Evolutionary conservation across 1,284 basidiomycete species (phyloP), one percentile per base, ranked within the genome.

Genomic region (Schizophyllum commune): DNA sequence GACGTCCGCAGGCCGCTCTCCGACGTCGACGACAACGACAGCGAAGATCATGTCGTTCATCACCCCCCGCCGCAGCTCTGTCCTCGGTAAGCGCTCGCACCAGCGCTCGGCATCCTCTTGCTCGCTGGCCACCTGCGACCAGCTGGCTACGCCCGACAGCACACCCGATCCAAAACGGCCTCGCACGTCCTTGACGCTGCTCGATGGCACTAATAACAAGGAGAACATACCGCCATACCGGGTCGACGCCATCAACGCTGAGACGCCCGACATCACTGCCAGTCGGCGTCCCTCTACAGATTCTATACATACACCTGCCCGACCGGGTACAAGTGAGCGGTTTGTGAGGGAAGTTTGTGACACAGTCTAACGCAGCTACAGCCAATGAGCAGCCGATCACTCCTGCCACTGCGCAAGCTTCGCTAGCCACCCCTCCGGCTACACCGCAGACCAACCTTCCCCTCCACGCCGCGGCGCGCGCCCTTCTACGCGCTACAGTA

Each of bases 161-260:
- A 85, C 83, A 4, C 87, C 87, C n/a, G 82, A 79, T 66, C 74
- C 80, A 39, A 90, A 90, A 73, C 84, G 87, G 58, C 72, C 78
- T 52, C 79, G 82, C 57, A 83, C 79, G 19, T 78, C 79, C 5
- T 69, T 71, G 4, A 72, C 72, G 1, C 64, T 72, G 20, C 61
- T 78, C n/a, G 85, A 86, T 65, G 81, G 79, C 51, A 81, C 83
- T 57, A 75, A 77, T 32, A 90, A 90, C 72, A 90, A 90, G 75
- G 88, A 90, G 70, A 90, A 90, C 66, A 79, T 89, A 20, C 84
- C 87, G n/a, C 87, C 87, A 1, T 77, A 81, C 64, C 72, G 71
- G 55, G 65, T 69, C 52, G 75, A 79, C 55, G 60, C 67, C 9
- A 59, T 72, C 61, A 74, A 66, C 65, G 65, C 66, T 33, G 73